Conservation (phyloP, 2,329 filamentous ascomycete species). For the Tolypocladium tundrense region DNA sequence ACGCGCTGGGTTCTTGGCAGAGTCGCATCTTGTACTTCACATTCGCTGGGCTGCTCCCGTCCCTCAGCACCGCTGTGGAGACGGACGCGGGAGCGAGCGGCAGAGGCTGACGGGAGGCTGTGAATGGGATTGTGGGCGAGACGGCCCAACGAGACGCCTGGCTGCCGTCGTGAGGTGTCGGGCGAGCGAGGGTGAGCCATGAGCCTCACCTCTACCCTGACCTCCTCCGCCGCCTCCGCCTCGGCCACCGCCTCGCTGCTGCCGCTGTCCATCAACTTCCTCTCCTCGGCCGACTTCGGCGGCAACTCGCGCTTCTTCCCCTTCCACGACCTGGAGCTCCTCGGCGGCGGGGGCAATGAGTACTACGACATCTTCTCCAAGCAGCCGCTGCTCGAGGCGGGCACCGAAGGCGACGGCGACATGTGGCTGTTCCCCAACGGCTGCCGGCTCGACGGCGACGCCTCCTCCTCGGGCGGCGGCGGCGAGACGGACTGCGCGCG, state of each 20-base stretch:
- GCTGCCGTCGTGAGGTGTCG: not conserved
- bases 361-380: slow-evolving; percentile 17
- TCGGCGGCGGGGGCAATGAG: slow-evolving; percentile 12
- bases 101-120: not conserved
- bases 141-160: not conserved
- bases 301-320: slow-evolving; percentile 26
- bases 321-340: slow-evolving; percentile 22
- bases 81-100: not conserved
- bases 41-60: not conserved
- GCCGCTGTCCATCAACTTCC: slow-evolving; percentile 14
- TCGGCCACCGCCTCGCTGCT: not conserved
- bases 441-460: slow-evolving; percentile 14
- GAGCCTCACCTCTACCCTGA: not conserved
- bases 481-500: slow-evolving; percentile 17
- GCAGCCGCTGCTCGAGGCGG: slow-evolving; percentile 19
- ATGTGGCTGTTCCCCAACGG: slow-evolving; percentile 21
- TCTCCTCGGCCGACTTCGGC: slow-evolving; percentile 16
- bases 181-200: not conserved
- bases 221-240: not conserved
- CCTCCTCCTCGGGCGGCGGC: not conserved
- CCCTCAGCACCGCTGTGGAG: not conserved
- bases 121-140: not conserved
- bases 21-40: not conserved
- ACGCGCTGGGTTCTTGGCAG: not conserved
- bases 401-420: slow-evolving; percentile 20